These are phyloP conservation scores for Triticum timopheevii DNA, from an alignment of 176 grass and related monocot genomes.

Conservation along the genomic window DNA sequence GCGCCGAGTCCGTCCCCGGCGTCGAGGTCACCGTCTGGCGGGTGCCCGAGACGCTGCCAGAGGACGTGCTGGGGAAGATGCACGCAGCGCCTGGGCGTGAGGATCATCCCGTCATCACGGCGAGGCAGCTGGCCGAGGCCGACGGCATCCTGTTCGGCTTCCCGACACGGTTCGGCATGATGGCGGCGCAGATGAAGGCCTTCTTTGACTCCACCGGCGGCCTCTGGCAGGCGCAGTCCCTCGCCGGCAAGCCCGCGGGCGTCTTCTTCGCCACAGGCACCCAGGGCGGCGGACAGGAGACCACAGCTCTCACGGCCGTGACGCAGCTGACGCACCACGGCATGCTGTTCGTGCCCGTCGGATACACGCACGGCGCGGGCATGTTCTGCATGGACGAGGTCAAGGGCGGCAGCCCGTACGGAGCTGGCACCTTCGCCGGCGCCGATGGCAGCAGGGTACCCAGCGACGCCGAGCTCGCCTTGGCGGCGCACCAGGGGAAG, in stretches of 20 bases:
- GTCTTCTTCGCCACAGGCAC: conserved; percentile 85
- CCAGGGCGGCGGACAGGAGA: conserved; percentile 86
- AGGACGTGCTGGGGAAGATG: conserved; percentile 48
- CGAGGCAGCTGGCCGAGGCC: conserved; percentile 41
- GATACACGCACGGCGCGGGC: conserved; percentile 37
- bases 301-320: conserved; percentile 54
- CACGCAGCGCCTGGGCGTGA: conserved; percentile 42
- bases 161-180: conserved; percentile 60
- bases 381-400: conserved; percentile 51
- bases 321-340: conserved; percentile 59
- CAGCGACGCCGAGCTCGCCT: conserved; percentile 30
- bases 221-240: conserved; percentile 9
- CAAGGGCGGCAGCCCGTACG: conserved; percentile 53
- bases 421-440: conserved; percentile 40
- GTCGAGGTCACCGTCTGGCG: conserved; percentile 35
- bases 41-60: conserved; percentile 46
- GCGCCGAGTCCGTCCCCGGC: conserved; percentile 14
- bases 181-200: conserved; percentile 60
- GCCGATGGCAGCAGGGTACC: conserved; percentile 12
- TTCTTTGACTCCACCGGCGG: conserved; percentile 42
- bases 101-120: conserved; percentile 41
- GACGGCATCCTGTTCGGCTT: conserved; percentile 55
- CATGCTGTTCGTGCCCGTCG: conserved; percentile 57
- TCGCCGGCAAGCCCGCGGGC: conserved; percentile 72
- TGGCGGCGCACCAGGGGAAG: conserved; percentile 47